Evolutionary conservation across 352 stramenopile species (phyloP).

Genomic region (Phytopythium chamaehyphon): DNA sequence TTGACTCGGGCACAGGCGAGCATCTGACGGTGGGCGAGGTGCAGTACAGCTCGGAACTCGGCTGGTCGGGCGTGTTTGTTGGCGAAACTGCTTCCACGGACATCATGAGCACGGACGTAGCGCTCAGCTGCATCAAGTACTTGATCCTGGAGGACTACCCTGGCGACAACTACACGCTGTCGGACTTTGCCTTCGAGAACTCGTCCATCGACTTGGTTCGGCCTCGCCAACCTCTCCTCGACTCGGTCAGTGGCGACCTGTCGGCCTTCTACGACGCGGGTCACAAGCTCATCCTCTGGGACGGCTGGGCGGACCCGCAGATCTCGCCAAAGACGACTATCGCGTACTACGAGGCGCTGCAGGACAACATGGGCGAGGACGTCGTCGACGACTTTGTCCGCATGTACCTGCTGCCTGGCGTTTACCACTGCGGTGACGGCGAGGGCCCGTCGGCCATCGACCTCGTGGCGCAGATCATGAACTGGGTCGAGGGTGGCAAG

Average conservation of each 20-base stretch:
- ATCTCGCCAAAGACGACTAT: constrained; percentile 35
- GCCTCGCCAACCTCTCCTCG: constrained; percentile 23
- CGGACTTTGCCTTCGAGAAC: constrained; percentile 24
- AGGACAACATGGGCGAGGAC: constrained; percentile 23
- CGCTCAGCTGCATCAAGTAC: constrained; percentile 26
- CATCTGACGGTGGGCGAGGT: constrained; percentile 29
- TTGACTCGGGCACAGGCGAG: constrained; percentile 14
- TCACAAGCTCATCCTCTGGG: constrained; percentile 35
- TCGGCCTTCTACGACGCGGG: constrained; percentile 24
- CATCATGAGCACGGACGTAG: constrained; percentile 22
- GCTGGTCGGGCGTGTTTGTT: constrained; percentile 31
- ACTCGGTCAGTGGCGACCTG: constrained; percentile 29
- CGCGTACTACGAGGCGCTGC: constrained; percentile 28
- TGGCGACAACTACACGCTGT: constrained; percentile 24
- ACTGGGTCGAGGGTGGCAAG: constrained; percentile 25
- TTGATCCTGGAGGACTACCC: constrained; percentile 29
- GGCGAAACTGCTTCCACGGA: constrained; percentile 6
- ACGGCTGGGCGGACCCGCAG: constrained; percentile 32
- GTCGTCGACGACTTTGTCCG: constrained; percentile 21
- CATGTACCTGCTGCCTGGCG: constrained; percentile 29
- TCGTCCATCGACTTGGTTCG: constrained; percentile 22
- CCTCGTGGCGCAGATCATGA: constrained; percentile 27
- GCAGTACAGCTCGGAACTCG: constrained; percentile 32
- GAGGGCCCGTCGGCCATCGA: constrained; percentile 30
- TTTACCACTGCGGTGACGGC: constrained; percentile 31